Evolutionary conservation across 2,329 filamentous ascomycete species (phyloP).

Genomic region (Penicillium capsulatum): DNA sequence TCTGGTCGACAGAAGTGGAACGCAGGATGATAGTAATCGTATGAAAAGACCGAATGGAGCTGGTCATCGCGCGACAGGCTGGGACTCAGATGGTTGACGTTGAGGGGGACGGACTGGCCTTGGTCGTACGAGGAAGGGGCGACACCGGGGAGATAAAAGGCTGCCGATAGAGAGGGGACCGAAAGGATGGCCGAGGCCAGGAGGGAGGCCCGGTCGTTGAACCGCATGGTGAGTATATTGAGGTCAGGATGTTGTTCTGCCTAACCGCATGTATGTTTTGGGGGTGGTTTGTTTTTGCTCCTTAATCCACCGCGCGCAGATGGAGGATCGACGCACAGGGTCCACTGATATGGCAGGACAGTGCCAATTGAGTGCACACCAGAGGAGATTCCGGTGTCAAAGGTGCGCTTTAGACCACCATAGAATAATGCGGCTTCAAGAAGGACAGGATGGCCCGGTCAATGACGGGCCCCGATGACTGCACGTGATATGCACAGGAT

Average conservation of each 20-base stretch:
- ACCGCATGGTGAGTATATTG: conserved; percentile 34
- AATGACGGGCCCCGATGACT: conserved; percentile 5
- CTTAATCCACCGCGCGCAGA: too few species aligned
- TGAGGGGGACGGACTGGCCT: conserved; percentile 75
- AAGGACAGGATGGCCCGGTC: conserved; percentile 3
- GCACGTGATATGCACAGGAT: conserved; percentile 6
- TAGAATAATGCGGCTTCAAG: neutral
- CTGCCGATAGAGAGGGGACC: conserved; percentile 46
- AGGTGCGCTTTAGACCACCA: too few species aligned
- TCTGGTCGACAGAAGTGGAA: conserved; percentile 86
- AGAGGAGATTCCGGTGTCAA: too few species aligned
- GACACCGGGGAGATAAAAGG: conserved; percentile 95
- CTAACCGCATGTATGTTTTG: conserved; percentile 14
- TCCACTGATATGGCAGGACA: too few species aligned
- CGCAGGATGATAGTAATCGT: conserved; percentile 86
- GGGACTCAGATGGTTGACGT: conserved; percentile 89
- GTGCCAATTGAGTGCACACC: too few species aligned
- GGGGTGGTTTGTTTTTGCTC: neutral
- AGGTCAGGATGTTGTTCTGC: conserved; percentile 16
- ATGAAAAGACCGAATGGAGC: conserved; percentile 87
- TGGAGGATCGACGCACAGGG: too few species aligned
- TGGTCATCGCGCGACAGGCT: conserved; percentile 74
- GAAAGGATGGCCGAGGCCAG: conserved; percentile 31
- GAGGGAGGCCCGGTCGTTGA: conserved; percentile 28
- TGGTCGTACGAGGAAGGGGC: conserved; percentile 86